Conservation (phyloP, 495 filamentous ascomycete genomes). For the Mytilinidion resinicola region DNA sequence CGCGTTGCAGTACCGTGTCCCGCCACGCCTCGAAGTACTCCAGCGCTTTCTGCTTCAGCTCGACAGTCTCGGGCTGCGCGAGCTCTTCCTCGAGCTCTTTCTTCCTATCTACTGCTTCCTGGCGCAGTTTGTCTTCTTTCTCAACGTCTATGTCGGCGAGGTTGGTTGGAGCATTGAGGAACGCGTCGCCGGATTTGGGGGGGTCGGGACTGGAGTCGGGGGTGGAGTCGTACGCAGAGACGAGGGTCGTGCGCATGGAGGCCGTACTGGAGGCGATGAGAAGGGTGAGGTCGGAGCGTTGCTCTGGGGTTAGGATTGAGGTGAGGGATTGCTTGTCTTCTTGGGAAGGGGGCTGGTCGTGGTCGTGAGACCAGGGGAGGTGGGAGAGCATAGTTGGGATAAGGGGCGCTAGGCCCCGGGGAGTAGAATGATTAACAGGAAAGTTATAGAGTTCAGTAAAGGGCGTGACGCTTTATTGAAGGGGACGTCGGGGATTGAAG, state of each 20-base stretch:
- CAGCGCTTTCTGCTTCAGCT: conserved; percentile 42
- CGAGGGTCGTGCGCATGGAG: conserved; percentile 1
- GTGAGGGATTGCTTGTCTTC: background rate
- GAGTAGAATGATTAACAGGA: no score
- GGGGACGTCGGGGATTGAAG: no score
- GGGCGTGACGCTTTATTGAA: no score
- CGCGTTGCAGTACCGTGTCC: conserved; percentile 51
- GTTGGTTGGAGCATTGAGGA: background rate
- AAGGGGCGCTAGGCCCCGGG: background rate
- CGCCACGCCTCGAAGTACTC: conserved; percentile 61
- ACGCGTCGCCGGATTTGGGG: background rate
- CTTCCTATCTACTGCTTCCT: conserved; percentile 5
- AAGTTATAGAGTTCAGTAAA: no score
- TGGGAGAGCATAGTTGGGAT: conserved; percentile 1
- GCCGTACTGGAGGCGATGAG: background rate
- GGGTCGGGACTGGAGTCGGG: background rate
- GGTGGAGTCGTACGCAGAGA: background rate
- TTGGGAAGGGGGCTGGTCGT: background rate
- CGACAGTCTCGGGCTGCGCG: conserved; percentile 27
- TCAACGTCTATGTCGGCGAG: background rate
- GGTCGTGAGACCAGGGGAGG: background rate
- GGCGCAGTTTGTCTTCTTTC: background rate
- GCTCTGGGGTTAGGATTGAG: conserved; percentile 1
- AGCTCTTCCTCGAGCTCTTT: conserved; percentile 33
- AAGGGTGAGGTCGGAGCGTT: background rate